Conservation (phyloP, 257 asterid genomes). For the Thymus mandschuricus region DNA sequence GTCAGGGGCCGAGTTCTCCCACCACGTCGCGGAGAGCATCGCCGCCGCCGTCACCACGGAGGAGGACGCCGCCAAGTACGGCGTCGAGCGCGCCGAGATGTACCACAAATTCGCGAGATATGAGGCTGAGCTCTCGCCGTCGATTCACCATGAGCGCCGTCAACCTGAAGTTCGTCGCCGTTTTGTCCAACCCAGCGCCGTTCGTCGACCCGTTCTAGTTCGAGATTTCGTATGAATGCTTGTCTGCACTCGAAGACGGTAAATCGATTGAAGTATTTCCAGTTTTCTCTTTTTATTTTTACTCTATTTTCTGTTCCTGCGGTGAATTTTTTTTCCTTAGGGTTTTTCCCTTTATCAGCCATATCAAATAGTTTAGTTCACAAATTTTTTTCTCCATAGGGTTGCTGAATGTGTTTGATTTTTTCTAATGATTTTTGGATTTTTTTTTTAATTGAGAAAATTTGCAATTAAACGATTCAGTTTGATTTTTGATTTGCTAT, state of each 20-base stretch:
- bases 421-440: not conserved
- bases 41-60: too few relatives aligned
- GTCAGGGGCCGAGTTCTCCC: conserved; percentile 54
- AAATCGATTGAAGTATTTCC: not conserved
- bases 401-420: not conserved
- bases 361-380: not conserved
- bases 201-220: conserved; percentile 69
- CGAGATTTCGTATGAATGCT: conserved; percentile 74
- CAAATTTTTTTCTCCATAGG: too few relatives aligned
- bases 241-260: conserved; percentile 66
- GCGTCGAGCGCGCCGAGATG: too few relatives aligned
- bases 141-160: conserved; percentile 63
- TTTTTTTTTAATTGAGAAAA: not conserved
- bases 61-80: too few relatives aligned
- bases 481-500: not conserved
- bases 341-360: not conserved
- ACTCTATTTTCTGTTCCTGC: not conserved
- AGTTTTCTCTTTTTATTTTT: not conserved
- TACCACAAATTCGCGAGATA: conserved; percentile 5
- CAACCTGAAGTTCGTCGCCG: conserved; percentile 60
- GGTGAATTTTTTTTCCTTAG: not conserved
- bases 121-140: conserved; percentile 14
- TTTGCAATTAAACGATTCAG: too few relatives aligned
- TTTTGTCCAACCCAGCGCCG: conserved; percentile 65
- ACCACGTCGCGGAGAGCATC: conserved; percentile 41